These are phyloP conservation scores for Saturnispora mendoncae DNA, from an alignment of 805 yeast species.

Conservation along the genomic window DNA sequence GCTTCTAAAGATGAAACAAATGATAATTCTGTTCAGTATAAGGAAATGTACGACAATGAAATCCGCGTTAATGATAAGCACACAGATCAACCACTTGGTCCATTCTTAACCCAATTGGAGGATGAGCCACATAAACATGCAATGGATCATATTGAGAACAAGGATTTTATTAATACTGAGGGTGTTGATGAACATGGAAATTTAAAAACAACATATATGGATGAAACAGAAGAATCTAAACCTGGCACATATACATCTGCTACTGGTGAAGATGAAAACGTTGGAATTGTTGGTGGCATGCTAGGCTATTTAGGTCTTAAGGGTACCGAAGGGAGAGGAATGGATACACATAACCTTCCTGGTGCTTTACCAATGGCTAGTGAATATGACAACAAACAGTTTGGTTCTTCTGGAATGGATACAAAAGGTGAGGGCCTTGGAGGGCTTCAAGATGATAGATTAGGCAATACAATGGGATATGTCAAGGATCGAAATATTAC, in stretches of 20 bases:
- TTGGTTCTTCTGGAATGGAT: background rate
- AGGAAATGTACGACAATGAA: background rate
- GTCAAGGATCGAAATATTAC: background rate
- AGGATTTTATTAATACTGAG: background rate
- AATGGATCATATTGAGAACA: constrained; percentile 4
- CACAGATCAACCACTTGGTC: constrained; percentile 3
- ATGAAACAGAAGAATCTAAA: background rate
- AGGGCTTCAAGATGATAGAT: background rate
- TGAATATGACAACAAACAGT: background rate
- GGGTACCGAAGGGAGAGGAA: background rate
- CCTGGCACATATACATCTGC: background rate
- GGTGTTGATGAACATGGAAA: no score
- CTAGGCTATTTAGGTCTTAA: constrained; percentile 11
- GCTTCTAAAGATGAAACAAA: background rate
- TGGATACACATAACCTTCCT: background rate
- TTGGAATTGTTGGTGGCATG: constrained; percentile 7
- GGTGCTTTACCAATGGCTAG: constrained; percentile 1
- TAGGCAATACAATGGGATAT: background rate
- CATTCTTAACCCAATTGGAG: constrained; percentile 2
- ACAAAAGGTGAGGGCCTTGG: background rate
- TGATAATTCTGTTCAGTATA: background rate
- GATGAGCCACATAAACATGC: background rate
- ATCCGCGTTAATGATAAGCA: constrained; percentile 3
- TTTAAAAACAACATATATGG: background rate
- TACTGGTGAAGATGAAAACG: background rate